Base-by-base conservation (phyloP, 2,329 filamentous ascomycete species). In the Spiromastix sp. region DNA sequence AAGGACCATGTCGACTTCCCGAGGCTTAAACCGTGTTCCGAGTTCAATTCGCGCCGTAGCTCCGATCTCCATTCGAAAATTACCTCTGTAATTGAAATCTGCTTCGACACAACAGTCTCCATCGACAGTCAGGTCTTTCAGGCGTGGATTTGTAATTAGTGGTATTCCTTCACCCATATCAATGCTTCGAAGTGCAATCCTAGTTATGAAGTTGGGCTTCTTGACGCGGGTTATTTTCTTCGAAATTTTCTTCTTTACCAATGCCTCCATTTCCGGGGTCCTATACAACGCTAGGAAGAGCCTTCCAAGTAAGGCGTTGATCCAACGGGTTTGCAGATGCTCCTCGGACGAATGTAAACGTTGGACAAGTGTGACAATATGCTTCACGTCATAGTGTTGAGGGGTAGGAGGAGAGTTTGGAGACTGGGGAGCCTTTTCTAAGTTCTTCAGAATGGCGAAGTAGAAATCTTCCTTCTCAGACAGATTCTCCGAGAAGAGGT, bases 401-500 rank as follows among this genome's bases (percentile, higher is more conserved):
- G 83, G 81, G 35, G 70, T 70, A 0, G 86, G 85, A 1, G 77
- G 72, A 13, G 67, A 66, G 36, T 70, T 66, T 15, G 67, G 66
- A 2, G 66, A 63, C 25, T 70, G 68, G 38, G 75, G 68, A 11
- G 73, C 72, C 48, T 80, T 77, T 46, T 86, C 79, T 54, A 93
- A 83, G 44, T 87, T 93, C 48, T 79, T 78, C 25, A 98, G 67
- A 47, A 98, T 68, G 9, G 89, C 83, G 59, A 94, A 89, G 57
- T 98, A 98, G 60, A 98, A 96, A 55, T 98, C 91, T 59, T 98
- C 91, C 58, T 98, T 98, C 30, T 91, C 85, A 0, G 87, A 94
- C 55, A 85, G 85, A 51, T 93, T 94, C 46, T 96, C 86, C 0
- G 85, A 93, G 59, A 96, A 98, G 4, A 98, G 68, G 52, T 79